phyloP scores from a whole-genome alignment of 140 eudicot species.

The Bidens hawaiensis region DNA sequence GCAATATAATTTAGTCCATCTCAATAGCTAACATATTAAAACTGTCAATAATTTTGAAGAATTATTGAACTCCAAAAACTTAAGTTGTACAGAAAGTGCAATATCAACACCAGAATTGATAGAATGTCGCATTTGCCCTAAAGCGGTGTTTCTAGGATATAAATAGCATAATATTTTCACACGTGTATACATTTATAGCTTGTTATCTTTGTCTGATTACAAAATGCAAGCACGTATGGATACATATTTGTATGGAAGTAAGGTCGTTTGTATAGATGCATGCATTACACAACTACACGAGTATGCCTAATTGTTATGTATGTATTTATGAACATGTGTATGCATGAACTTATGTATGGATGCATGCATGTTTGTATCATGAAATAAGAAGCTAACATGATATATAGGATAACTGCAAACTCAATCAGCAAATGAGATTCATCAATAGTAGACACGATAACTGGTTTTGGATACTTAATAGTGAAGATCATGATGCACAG shows the following conservation, averaged over 20 bases:
- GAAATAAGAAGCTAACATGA: background rate
- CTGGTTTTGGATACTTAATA: constrained; percentile 3
- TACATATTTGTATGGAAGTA: background rate
- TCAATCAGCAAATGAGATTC: background rate
- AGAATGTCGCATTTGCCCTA: background rate
- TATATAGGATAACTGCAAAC: background rate
- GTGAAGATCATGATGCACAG: constrained; percentile 5
- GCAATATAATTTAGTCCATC: constrained; percentile 13
- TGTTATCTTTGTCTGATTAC: background rate
- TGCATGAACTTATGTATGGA: background rate
- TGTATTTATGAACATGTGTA: background rate
- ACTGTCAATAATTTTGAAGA: background rate
- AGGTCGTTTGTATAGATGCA: background rate
- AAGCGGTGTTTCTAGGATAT: background rate
- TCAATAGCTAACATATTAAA: constrained; percentile 3
- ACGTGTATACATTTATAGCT: background rate
- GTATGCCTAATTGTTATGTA: constrained; percentile 6
- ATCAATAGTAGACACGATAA: background rate
- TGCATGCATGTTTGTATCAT: background rate
- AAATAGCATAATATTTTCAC: background rate
- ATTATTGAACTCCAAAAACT: background rate
- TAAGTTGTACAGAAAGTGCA: background rate
- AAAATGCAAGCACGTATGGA: constrained; percentile 1
- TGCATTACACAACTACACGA: background rate
- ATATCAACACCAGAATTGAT: background rate